Percentiles rank a stretch among this genome's conserved stretches.
Evolutionary conservation across 2,329 filamentous ascomycete species (phyloP).

Genomic region (Ceratocystiopsis minuta): DNA sequence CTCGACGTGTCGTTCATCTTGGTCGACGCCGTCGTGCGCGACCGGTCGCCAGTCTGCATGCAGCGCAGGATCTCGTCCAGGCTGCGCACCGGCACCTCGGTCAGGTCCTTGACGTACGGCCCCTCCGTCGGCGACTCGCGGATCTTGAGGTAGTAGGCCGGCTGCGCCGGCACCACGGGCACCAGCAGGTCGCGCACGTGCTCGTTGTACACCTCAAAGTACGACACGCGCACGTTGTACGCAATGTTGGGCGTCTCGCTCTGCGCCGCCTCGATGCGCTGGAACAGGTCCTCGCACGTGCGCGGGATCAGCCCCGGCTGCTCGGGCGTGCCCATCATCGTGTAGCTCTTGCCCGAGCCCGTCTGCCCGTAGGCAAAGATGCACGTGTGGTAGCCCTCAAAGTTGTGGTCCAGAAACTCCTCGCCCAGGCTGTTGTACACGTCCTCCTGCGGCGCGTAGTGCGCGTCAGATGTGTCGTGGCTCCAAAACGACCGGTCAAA

Average conservation of each 20-base stretch:
- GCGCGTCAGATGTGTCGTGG: conserved; percentile 62
- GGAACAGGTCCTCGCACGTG: conserved; percentile 97
- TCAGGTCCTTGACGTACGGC: conserved; percentile 93
- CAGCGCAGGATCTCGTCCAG: conserved; percentile 73
- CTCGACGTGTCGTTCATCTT: conserved; percentile 99
- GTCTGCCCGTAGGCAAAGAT: conserved; percentile 99
- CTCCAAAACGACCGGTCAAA: conserved; percentile 99
- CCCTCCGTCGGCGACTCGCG: conserved; percentile 95
- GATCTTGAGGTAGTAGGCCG: conserved; percentile 85
- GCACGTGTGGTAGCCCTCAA: conserved; percentile 97
- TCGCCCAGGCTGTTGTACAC: conserved; percentile 76
- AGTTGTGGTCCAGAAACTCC: conserved; percentile 91
- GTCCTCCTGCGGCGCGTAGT: conserved; percentile 80
- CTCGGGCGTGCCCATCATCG: conserved; percentile 99
- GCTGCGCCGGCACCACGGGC: conserved; percentile 28
- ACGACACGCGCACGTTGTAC: conserved; percentile 94
- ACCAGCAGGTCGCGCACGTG: conserved; percentile 74
- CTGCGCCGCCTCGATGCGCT: conserved; percentile 52
- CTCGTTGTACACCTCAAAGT: conserved; percentile 98
- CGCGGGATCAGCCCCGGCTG: conserved; percentile 90
- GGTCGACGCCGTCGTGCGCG: conserved; percentile 76
- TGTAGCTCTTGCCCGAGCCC: conserved; percentile 71
- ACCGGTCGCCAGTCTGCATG: conserved; percentile 80
- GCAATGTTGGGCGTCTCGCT: conserved; percentile 50
- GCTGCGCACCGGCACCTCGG: conserved; percentile 68